Percentiles rank a stretch among this genome's conserved stretches.
Conservation (phyloP, 2,329 filamentous ascomycete genomes). For the Venturia oleaginea region DNA sequence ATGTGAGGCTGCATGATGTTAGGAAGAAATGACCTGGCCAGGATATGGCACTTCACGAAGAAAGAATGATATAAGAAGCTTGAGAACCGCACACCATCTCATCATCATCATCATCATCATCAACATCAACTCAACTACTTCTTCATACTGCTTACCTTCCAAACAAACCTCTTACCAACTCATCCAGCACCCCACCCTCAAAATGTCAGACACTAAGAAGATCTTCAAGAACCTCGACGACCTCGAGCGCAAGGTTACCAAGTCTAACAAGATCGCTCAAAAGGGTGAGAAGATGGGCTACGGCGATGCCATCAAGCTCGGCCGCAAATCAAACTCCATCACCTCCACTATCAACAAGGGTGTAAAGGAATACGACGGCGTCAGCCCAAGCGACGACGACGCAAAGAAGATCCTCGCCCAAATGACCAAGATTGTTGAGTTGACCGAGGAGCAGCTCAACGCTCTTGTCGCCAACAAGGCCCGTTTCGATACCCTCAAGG, state of each 20-base stretch:
- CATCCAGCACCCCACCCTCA: neutral
- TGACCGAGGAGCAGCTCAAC: conserved; percentile 21
- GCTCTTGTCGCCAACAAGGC: conserved; percentile 18
- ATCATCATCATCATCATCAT: neutral
- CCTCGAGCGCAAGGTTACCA: conserved; percentile 22
- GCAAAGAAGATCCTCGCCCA: conserved; percentile 18
- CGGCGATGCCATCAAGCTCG: conserved; percentile 22
- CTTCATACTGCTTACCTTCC: too few species aligned
- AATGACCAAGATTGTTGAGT: conserved; percentile 19
- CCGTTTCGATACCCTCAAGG: conserved; percentile 15
- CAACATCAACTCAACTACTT: neutral
- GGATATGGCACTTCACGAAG: neutral
- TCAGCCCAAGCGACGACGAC: conserved; percentile 18
- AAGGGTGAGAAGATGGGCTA: conserved; percentile 21
- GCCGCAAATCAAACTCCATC: conserved; percentile 23
- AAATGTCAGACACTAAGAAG: conserved; percentile 15
- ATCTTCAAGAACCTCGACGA: conserved; percentile 20
- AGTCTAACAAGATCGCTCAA: conserved; percentile 21
- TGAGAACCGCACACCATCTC: neutral
- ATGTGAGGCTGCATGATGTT: conserved; percentile 4
- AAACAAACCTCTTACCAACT: neutral
- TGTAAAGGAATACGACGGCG: conserved; percentile 21
- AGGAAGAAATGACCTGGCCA: neutral
- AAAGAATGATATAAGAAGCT: neutral
- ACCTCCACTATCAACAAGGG: conserved; percentile 22